Percentiles rank a stretch among this genome's conserved stretches.
phyloP scores from a whole-genome alignment of 768 basidiomycete species.

The Tulasnella sp. region DNA sequence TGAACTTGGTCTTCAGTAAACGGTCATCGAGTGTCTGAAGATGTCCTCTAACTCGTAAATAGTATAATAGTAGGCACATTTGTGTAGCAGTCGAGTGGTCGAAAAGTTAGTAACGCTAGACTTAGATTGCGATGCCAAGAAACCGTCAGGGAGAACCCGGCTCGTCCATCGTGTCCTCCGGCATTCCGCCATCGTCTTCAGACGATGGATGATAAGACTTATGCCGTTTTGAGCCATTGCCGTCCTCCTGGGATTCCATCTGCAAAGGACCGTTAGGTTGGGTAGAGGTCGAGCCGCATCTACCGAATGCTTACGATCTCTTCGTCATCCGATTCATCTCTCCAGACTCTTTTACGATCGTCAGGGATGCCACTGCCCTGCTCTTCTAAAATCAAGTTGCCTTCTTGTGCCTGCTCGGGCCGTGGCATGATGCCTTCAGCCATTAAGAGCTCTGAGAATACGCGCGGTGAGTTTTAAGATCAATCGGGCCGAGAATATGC shows the following conservation, averaged over 20 bases:
- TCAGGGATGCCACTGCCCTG: not conserved
- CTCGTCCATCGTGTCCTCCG: not conserved
- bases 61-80: too few relatives aligned
- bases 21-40: too few relatives aligned
- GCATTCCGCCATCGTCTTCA: not conserved
- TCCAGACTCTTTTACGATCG: not conserved
- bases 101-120: too few relatives aligned
- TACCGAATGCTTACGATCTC: not conserved
- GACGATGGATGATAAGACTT: not conserved
- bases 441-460: not conserved
- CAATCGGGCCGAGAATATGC: not conserved
- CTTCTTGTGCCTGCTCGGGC: not conserved
- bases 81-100: too few relatives aligned
- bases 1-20: too few relatives aligned
- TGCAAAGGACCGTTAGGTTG: not conserved
- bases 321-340: not conserved
- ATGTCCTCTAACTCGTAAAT: too few relatives aligned
- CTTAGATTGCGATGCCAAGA: too few relatives aligned
- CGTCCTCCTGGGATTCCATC: not conserved
- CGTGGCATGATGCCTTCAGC: slow-evolving; percentile 5
- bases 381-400: not conserved
- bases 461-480: too few relatives aligned
- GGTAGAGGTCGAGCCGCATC: not conserved
- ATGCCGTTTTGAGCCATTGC: not conserved
- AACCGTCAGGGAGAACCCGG: not conserved